A percentile compares a stretch with the other conserved stretches of the same genome.
Evolutionary conservation across 2,329 filamentous ascomycete species (phyloP).

Genomic region (Aspergillus piperis): DNA sequence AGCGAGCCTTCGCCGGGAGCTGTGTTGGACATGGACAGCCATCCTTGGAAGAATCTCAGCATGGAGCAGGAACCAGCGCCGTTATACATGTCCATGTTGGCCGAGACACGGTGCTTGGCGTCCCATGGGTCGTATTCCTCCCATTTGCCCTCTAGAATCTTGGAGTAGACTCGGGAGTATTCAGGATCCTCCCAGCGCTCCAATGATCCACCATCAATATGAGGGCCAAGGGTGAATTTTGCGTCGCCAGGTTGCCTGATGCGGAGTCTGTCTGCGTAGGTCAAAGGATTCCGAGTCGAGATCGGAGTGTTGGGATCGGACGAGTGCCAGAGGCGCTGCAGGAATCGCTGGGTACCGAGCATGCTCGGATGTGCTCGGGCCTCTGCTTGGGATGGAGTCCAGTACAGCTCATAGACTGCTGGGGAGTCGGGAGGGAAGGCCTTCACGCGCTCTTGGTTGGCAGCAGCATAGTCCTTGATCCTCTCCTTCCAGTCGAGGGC

Average conservation of each 20-base stretch:
- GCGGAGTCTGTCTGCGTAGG: conserved; percentile 71
- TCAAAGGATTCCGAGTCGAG: conserved; percentile 60
- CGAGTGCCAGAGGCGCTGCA: conserved; percentile 67
- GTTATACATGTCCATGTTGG: conserved; percentile 73
- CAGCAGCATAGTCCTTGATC: conserved; percentile 64
- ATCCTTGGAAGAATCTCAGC: conserved; percentile 88
- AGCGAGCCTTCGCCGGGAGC: conserved; percentile 76
- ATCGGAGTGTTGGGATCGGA: conserved; percentile 50
- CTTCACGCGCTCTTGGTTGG: conserved; percentile 55
- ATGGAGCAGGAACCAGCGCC: conserved; percentile 80
- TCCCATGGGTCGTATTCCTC: conserved; percentile 84
- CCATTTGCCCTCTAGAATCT: conserved; percentile 74
- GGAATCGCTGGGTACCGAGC: conserved; percentile 60
- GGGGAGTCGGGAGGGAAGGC: conserved; percentile 68
- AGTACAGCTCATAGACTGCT: conserved; percentile 75
- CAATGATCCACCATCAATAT: conserved; percentile 72
- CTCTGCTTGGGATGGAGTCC: conserved; percentile 67
- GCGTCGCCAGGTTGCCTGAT: conserved; percentile 72
- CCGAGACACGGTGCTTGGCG: conserved; percentile 65
- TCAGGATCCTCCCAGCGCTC: conserved; percentile 73
- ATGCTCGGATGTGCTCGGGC: conserved; percentile 68
- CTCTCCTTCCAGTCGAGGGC: conserved; percentile 67
- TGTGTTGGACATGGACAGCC: conserved; percentile 74
- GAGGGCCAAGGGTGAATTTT: conserved; percentile 70
- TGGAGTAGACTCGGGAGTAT: conserved; percentile 72